Evolutionary conservation across 2,329 filamentous ascomycete species (phyloP).

Genomic region (Diaporthe batatas): DNA sequence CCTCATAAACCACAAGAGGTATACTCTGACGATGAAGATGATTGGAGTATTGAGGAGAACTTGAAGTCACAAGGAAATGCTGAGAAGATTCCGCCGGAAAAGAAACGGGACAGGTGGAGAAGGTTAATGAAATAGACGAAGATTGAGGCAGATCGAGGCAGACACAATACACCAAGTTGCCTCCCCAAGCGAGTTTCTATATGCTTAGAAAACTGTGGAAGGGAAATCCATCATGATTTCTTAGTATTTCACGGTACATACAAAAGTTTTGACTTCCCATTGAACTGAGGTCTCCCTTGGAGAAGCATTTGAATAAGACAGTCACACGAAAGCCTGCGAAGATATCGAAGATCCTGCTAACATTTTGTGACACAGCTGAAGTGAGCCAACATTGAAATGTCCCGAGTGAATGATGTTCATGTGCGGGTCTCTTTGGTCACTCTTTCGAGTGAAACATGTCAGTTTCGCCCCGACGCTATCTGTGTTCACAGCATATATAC

Average conservation of each 20-base stretch:
- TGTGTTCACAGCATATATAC: background rate
- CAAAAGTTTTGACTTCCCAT: background rate
- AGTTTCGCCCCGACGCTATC: background rate
- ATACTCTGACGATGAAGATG: background rate
- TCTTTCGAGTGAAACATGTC: background rate
- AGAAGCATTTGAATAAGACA: background rate
- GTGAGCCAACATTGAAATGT: background rate
- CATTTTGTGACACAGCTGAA: background rate
- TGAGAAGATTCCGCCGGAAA: background rate
- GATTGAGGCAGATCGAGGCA: background rate
- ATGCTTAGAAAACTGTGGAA: background rate
- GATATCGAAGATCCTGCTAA: background rate
- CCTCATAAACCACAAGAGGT: background rate
- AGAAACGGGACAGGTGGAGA: conserved; percentile 10
- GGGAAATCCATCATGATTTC: background rate
- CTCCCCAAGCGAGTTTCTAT: too few species aligned
- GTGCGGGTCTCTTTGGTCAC: background rate
- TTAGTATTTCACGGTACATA: background rate
- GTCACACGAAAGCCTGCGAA: background rate
- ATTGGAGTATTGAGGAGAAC: background rate
- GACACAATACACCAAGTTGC: background rate
- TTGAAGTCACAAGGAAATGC: background rate
- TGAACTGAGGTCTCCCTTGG: background rate
- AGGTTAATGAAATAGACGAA: background rate
- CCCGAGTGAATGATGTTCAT: background rate